Evolutionary conservation across 495 filamentous ascomycete genomes (phyloP).

Genomic region (Penicillium chermesinum): DNA sequence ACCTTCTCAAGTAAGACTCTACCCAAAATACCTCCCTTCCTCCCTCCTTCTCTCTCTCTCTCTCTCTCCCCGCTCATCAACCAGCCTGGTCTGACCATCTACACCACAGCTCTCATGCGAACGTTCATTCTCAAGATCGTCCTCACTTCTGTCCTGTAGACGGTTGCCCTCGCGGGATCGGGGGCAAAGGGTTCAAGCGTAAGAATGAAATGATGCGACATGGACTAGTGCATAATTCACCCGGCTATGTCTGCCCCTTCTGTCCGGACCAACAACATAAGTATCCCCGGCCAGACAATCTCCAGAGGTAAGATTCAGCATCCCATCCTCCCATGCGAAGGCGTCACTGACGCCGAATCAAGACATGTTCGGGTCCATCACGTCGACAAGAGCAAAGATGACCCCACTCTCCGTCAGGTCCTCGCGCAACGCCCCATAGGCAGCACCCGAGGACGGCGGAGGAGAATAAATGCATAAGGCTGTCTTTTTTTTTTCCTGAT

Average conservation of each 20-base stretch:
- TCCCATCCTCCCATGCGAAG: no score
- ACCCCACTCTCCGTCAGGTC: conserved; percentile 71
- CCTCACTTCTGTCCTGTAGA: conserved; percentile 88
- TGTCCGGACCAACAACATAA: conserved; percentile 94
- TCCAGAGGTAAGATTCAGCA: conserved; percentile 72
- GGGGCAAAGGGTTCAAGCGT: conserved; percentile 93
- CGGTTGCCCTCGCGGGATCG: conserved; percentile 70
- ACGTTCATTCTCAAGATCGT: conserved; percentile 86
- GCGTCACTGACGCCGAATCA: not conserved
- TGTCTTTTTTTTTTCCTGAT: not conserved
- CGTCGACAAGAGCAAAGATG: conserved; percentile 79
- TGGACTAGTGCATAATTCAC: conserved; percentile 89
- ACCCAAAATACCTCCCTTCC: no score
- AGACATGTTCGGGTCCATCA: conserved; percentile 91
- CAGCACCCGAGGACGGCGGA: conserved; percentile 73
- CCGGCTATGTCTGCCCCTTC: conserved; percentile 95
- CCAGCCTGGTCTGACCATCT: not conserved
- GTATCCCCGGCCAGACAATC: conserved; percentile 94
- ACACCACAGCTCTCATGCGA: conserved; percentile 86
- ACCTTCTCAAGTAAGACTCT: conserved; percentile 66
- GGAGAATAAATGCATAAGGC: conserved; percentile 43
- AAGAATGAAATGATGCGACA: conserved; percentile 99
- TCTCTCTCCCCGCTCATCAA: not conserved
- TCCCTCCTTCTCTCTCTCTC: no score
- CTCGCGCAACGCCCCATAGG: conserved; percentile 80